Evolutionary conservation across 345 rosid species (phyloP).

Genomic region (Abelmoschus esculentus): DNA sequence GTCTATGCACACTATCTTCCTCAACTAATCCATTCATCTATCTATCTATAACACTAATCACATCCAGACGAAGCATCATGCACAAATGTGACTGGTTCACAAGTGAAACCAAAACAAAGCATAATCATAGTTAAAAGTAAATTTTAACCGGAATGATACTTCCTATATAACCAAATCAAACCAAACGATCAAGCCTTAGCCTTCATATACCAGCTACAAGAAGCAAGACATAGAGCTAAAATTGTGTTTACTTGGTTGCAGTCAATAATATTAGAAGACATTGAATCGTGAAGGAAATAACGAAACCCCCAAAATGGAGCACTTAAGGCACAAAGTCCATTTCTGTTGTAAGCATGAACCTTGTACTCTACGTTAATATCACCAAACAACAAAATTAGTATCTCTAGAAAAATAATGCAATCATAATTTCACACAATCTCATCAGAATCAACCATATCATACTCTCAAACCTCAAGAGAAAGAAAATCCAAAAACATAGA

Average conservation of each 20-base stretch:
- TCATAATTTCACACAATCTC: not conserved
- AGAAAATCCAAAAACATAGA: not conserved
- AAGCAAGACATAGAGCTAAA: not conserved
- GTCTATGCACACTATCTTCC: too few species aligned
- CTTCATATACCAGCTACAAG: not conserved
- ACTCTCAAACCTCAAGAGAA: not conserved
- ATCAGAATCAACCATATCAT: constrained; percentile 1
- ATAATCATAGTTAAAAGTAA: not conserved
- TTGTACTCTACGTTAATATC: constrained; percentile 51
- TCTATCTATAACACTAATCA: not conserved
- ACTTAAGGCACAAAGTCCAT: constrained; percentile 65
- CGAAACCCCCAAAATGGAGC: not conserved
- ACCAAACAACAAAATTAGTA: not conserved
- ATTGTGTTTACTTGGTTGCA: not conserved
- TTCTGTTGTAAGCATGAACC: constrained; percentile 82
- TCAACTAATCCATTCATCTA: not conserved
- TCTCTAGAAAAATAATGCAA: not conserved
- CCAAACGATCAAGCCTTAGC: not conserved
- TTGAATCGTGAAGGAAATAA: not conserved
- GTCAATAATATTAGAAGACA: not conserved
- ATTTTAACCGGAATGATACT: not conserved
- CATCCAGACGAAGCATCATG: not conserved
- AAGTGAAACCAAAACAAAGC: not conserved
- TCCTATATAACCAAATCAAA: not conserved
- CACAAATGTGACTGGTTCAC: not conserved